Percentiles rank a stretch among this genome's conserved stretches.
phyloP scores from a whole-genome alignment of 2,329 filamentous ascomycete genomes.

The Aureobasidium sp. region DNA sequence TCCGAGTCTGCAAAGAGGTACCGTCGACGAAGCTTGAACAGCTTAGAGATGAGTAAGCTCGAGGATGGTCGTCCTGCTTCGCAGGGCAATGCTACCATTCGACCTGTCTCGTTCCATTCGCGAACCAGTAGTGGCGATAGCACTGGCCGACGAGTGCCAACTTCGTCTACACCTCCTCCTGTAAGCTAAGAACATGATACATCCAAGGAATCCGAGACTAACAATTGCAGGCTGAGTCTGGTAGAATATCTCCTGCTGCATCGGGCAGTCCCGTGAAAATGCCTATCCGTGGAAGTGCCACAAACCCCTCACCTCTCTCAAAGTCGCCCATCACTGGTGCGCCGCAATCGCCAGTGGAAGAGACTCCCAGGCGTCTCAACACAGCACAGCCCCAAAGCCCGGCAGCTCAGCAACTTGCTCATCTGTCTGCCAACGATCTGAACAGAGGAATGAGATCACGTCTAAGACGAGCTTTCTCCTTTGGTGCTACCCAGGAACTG shows the following conservation, averaged over 20 bases:
- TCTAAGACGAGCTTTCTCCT: constrained; percentile 86
- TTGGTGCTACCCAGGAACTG: constrained; percentile 89
- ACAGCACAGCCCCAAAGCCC: constrained; percentile 45
- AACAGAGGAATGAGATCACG: constrained; percentile 78
- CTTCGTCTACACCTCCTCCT: constrained; percentile 13
- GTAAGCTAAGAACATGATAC: not conserved
- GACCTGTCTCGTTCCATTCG: constrained; percentile 24
- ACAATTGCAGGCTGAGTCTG: constrained; percentile 12
- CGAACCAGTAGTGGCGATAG: constrained; percentile 28
- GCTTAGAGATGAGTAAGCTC: constrained; percentile 37
- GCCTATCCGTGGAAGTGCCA: constrained; percentile 28
- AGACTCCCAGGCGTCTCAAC: constrained; percentile 2
- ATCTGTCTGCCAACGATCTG: constrained; percentile 73
- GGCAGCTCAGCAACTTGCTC: constrained; percentile 74
- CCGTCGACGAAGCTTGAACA: constrained; percentile 74
- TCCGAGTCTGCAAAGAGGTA: constrained; percentile 66
- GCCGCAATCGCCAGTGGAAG: constrained; percentile 5
- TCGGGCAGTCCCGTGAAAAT: constrained; percentile 17
- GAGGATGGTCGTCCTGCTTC: constrained; percentile 19
- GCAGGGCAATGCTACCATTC: constrained; percentile 23
- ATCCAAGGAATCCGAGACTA: not conserved
- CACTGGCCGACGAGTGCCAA: constrained; percentile 15
- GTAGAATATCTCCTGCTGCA: constrained; percentile 13
- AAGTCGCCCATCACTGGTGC: constrained; percentile 18
- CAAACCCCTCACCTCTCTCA: constrained; percentile 39